Evolutionary conservation across 1,139 yeast species (phyloP), one percentile per base, ranked within the genome.

Genomic region (Yamadazyma kanchanaburiensis): DNA sequence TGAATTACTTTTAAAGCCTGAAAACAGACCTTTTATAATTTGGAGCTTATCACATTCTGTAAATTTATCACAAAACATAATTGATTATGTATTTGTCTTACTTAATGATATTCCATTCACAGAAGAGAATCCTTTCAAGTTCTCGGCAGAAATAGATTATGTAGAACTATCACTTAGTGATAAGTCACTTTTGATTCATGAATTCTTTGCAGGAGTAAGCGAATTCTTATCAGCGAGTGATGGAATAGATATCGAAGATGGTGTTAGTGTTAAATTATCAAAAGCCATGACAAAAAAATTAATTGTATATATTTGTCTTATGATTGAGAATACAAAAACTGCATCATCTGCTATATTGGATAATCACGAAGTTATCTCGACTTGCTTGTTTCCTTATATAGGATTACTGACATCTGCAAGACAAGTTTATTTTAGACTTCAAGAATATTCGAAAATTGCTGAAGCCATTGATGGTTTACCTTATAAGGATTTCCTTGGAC

Each of bases 1-100:
- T 53, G 89, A 82, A 51, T 59, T 82, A 65, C 57, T 81, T 29
- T 79, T 80, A 84, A 71, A 77, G 34, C 56, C 60, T 32, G 85
- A 85, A 0, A 70, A 66, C 41, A 63, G 88, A 38, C 53, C 86
- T 22, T 71, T 70, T 0, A 48, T 80, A n/a, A 75, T 82, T 22
- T 79, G 86, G 85, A 75, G 71, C 38, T 46, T 82, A 11, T 77
- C 87, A 1, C 84, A 78, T 47, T 65, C 71, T 26, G 48, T 77
- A 19, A 76, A 75, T 30, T 70, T 77, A 33, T 67, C 78, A 32
- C 46, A 76, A 25, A 60, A 75, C 11, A 44, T 58, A 20, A 59
- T 68, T 14, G 79, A 77, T 44, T 82, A 14, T 23, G 8, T 12
- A 6, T 23, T 23, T n/a, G 11, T 5, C 12, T 9, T 12, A 7